A percentile compares a stretch with the other conserved stretches of the same genome.
phyloP scores from a whole-genome alignment of 2,329 filamentous ascomycete genomes.

The Claviceps arundinis region DNA sequence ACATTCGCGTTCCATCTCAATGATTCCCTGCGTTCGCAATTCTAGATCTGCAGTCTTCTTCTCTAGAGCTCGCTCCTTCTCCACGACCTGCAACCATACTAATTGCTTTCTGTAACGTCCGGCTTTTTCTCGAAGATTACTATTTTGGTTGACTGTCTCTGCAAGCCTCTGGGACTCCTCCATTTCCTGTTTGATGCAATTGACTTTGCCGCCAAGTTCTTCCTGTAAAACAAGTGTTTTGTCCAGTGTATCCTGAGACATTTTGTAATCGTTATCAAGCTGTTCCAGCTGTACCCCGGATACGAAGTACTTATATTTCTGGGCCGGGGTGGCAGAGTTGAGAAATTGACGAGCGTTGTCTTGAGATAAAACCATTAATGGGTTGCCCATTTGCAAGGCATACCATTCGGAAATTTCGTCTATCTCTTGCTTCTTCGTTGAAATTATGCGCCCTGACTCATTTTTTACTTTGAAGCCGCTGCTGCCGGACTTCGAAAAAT shows the following conservation, averaged over 20 bases:
- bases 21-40: constrained; percentile 14
- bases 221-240: constrained; percentile 33
- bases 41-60: constrained; percentile 17
- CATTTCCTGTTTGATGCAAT: constrained; percentile 25
- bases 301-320: constrained; percentile 95
- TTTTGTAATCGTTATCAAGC: constrained; percentile 77
- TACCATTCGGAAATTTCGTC: constrained; percentile 92
- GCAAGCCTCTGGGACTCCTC: constrained; percentile 52
- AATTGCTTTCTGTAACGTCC: constrained; percentile 50
- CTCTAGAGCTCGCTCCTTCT: constrained; percentile 48
- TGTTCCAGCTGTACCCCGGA: constrained; percentile 89
- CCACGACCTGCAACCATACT: constrained; percentile 78
- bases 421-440: constrained; percentile 72
- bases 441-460: constrained; percentile 54
- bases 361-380: constrained; percentile 88
- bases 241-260: constrained; percentile 69
- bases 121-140: constrained; percentile 48
- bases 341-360: constrained; percentile 91
- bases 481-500: constrained; percentile 62
- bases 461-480: constrained; percentile 84
- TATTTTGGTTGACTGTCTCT: constrained; percentile 51
- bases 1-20: constrained; percentile 15
- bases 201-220: constrained; percentile 21
- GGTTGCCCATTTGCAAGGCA: constrained; percentile 88
- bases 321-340: constrained; percentile 63